Evolutionary conservation across 331 rosid genomes (phyloP).

Genomic region (Quercus phellos): DNA sequence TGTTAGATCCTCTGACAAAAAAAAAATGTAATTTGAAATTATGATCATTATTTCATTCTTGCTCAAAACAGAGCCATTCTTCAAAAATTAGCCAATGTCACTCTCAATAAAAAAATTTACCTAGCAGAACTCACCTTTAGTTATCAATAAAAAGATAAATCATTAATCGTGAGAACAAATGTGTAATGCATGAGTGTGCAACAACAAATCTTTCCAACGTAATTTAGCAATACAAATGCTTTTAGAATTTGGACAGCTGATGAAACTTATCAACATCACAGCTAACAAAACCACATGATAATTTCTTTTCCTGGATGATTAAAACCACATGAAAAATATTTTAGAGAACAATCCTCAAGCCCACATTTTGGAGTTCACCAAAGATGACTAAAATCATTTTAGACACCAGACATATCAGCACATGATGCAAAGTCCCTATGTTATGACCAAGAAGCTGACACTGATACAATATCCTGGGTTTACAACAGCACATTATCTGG

Average conservation of each 20-base stretch:
- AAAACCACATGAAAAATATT: not conserved
- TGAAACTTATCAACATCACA: not conserved
- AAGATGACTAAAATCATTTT: not conserved
- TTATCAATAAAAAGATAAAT: slow-evolving; percentile 17
- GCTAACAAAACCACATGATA: not conserved
- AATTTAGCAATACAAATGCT: not conserved
- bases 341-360: not conserved
- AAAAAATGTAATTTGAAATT: slow-evolving; percentile 28
- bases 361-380: not conserved
- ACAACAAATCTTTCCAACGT: not conserved
- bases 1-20: slow-evolving; percentile 17
- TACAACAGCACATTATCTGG: not conserved
- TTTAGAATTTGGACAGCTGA: not conserved
- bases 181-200: slow-evolving; percentile 15
- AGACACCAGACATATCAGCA: not conserved
- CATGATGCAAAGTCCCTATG: not conserved
- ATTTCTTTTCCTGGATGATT: too few species aligned
- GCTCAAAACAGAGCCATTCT: slow-evolving; percentile 32
- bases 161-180: not conserved
- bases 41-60: slow-evolving; percentile 24
- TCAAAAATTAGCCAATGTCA: slow-evolving; percentile 17
- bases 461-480: not conserved
- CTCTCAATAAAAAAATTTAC: not conserved
- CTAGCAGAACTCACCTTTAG: slow-evolving; percentile 12
- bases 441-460: not conserved